These are phyloP conservation scores for Meira miltonrushii DNA, from an alignment of 1,284 basidiomycete species.

Conservation along the genomic window DNA sequence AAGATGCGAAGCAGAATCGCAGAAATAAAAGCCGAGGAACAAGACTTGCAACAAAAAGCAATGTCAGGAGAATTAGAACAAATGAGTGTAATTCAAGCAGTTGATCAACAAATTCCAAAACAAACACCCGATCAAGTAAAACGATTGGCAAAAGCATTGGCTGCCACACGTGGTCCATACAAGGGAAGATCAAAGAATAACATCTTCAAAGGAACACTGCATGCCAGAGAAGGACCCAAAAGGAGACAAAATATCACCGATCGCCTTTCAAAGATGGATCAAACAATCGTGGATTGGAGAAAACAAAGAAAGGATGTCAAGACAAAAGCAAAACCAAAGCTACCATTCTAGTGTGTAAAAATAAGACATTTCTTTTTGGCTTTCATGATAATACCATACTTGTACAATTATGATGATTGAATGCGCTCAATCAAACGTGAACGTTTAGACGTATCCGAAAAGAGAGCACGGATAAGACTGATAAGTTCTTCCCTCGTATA, in stretches of 20 bases:
- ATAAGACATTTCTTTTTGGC: neutral
- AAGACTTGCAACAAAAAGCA: neutral
- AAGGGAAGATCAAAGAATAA: neutral
- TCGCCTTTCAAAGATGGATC: neutral
- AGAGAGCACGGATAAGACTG: constrained; percentile 75
- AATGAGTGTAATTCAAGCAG: too few relatives aligned
- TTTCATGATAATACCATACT: neutral
- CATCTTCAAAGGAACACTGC: neutral
- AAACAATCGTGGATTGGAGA: neutral
- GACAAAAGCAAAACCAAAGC: neutral
- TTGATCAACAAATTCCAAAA: too few relatives aligned
- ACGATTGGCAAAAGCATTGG: neutral
- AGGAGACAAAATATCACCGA: neutral
- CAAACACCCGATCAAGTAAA: neutral
- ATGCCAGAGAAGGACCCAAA: neutral
- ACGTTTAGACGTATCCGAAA: constrained; percentile 59
- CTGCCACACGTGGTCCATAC: neutral
- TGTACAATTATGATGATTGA: constrained; percentile 15
- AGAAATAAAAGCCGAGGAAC: neutral
- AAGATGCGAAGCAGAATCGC: constrained; percentile 1
- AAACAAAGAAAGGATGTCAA: constrained; percentile 1
- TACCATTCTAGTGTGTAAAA: constrained; percentile 2
- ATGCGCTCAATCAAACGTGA: constrained; percentile 35
- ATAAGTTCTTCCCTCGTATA: constrained; percentile 79
- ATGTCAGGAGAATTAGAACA: neutral